Conservation (phyloP, 2,329 filamentous ascomycete genomes). For the Colletotrichum nymphaeae region DNA sequence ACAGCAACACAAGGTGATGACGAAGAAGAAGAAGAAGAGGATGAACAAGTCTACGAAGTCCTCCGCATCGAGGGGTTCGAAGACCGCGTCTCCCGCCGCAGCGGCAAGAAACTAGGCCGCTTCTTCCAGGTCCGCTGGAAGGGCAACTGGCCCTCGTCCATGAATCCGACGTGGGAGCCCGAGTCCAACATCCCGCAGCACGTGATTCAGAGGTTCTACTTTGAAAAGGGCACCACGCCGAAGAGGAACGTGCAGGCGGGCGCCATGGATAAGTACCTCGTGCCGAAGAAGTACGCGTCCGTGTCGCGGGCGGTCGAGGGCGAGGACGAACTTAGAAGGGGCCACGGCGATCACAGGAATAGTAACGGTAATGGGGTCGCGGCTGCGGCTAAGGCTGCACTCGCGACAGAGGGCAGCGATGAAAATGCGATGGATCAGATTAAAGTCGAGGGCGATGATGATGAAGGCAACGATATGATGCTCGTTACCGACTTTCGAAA, state of each 20-base stretch:
- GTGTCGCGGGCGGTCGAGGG: conserved; percentile 48
- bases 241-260: conserved; percentile 35
- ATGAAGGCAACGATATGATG: conserved; percentile 41
- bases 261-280: conserved; percentile 6
- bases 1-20: conserved; percentile 5
- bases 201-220: conserved; percentile 55
- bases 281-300: conserved; percentile 45
- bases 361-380: conserved; percentile 38
- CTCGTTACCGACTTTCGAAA: conserved; percentile 39
- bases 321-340: conserved; percentile 41
- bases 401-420: conserved; percentile 30
- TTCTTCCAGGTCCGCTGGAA: conserved; percentile 67
- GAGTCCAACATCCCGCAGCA: conserved; percentile 58
- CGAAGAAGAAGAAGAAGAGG: conserved; percentile 35
- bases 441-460: background rate
- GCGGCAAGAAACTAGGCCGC: conserved; percentile 43
- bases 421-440: background rate
- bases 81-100: conserved; percentile 50
- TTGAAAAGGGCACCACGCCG: conserved; percentile 39
- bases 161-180: conserved; percentile 71
- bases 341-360: conserved; percentile 25
- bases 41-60: conserved; percentile 53
- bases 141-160: conserved; percentile 65
- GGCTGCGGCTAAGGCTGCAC: background rate
- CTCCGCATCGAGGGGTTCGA: conserved; percentile 56